Evolutionary conservation across 75 land plant genomes (phyloP).

Genomic region (Cupressus sempervirens): DNA sequence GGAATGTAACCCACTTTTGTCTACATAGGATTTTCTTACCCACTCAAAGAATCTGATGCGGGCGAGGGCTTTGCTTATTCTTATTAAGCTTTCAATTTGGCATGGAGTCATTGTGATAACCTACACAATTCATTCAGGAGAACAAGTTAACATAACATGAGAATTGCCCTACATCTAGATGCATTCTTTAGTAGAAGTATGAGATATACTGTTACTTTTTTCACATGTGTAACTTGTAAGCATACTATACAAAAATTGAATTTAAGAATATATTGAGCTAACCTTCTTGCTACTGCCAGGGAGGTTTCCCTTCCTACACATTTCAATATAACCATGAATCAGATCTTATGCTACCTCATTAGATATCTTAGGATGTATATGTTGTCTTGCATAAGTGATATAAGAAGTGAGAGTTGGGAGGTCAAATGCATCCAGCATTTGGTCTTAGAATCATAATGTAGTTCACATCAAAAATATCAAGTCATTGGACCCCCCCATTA

Average conservation of each 20-base stretch:
- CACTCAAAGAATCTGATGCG: no score
- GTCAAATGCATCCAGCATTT: no score
- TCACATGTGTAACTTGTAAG: no score
- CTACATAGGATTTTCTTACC: no score
- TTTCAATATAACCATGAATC: slow-evolving; percentile 81
- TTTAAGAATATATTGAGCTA: background rate
- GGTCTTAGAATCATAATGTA: no score
- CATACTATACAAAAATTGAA: background rate
- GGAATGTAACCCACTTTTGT: background rate
- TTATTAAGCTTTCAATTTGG: slow-evolving; percentile 94
- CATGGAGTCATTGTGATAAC: slow-evolving; percentile 97
- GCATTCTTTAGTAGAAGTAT: no score
- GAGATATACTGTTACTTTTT: no score
- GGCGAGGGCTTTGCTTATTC: slow-evolving; percentile 91
- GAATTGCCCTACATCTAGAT: background rate
- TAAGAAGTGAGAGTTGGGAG: no score
- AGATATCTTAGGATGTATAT: no score
- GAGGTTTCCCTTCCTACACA: slow-evolving; percentile 91
- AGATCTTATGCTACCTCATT: slow-evolving; percentile 94
- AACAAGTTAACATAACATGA: background rate
- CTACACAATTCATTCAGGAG: slow-evolving; percentile 22
- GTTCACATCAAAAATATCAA: no score
- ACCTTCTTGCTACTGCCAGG: slow-evolving; percentile 99
- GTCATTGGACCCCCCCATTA: no score
- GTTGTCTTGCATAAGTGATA: no score